Evolutionary conservation across 2,329 filamentous ascomycete genomes (phyloP).

Genomic region (Fusarium vanettenii): DNA sequence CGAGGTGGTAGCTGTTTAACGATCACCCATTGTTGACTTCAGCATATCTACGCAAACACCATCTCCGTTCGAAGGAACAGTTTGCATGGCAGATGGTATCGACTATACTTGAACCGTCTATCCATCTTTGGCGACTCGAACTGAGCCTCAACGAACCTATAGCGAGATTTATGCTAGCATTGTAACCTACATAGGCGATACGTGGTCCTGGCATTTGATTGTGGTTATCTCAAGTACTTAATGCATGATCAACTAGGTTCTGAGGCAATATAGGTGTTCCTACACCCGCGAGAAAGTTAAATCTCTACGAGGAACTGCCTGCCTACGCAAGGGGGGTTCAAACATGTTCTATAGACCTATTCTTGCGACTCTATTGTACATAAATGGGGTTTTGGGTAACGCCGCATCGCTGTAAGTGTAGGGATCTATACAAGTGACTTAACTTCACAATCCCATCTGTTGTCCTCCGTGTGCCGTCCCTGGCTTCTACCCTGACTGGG

Average conservation of each 20-base stretch:
- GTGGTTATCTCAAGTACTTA: no score
- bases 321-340: neutral
- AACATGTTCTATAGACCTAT: neutral
- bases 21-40: neutral
- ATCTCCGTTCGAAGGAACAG: neutral
- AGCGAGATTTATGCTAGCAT: neutral
- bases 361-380: neutral
- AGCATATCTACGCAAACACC: neutral
- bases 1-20: neutral
- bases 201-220: neutral
- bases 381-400: neutral
- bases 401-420: no score
- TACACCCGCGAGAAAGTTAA: neutral
- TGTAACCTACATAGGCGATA: neutral
- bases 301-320: neutral
- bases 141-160: neutral
- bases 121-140: neutral
- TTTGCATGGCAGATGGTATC: neutral
- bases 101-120: neutral
- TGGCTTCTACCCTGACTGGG: neutral
- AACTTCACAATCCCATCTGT: neutral
- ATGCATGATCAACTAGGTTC: neutral
- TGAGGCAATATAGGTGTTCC: neutral
- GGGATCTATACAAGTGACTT: neutral
- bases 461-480: neutral